Conservation (phyloP, 164 flowering plant species). For the grape (Vitis vinifera) region DNA sequence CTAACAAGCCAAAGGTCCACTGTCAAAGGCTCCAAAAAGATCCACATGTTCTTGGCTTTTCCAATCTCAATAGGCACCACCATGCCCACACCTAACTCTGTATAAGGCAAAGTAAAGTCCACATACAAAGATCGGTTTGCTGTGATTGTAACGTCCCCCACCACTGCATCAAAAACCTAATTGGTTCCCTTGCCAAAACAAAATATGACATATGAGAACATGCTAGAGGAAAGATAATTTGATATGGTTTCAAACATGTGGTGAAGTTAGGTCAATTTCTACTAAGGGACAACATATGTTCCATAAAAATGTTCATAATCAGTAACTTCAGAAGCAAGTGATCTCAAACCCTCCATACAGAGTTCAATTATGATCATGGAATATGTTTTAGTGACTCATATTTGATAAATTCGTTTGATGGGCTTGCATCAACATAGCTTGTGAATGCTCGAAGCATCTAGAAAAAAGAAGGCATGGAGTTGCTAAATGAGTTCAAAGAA, state of each 20-base stretch:
- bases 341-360: background rate
- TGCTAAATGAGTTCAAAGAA: too few relatives aligned
- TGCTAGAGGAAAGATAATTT: too few relatives aligned
- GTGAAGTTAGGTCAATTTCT: too few relatives aligned
- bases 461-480: background rate
- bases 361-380: background rate
- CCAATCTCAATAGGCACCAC: background rate
- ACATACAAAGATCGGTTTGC: conserved; percentile 18
- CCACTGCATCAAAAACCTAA: conserved; percentile 22
- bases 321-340: background rate
- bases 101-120: conserved; percentile 19
- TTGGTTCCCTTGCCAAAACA: background rate
- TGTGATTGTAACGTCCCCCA: conserved; percentile 22
- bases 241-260: too few relatives aligned
- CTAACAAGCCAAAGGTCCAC: conserved; percentile 17
- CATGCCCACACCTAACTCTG: conserved; percentile 20
- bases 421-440: too few relatives aligned
- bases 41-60: conserved; percentile 13
- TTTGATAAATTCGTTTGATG: too few relatives aligned
- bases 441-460: background rate
- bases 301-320: background rate
- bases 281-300: background rate
- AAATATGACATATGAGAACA: too few relatives aligned
- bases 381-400: too few relatives aligned
- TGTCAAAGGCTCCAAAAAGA: conserved; percentile 22